A percentile compares a stretch with the other conserved stretches of the same genome.
Evolutionary conservation across 1,139 yeast species (phyloP).

Genomic region (Candida anutae): DNA sequence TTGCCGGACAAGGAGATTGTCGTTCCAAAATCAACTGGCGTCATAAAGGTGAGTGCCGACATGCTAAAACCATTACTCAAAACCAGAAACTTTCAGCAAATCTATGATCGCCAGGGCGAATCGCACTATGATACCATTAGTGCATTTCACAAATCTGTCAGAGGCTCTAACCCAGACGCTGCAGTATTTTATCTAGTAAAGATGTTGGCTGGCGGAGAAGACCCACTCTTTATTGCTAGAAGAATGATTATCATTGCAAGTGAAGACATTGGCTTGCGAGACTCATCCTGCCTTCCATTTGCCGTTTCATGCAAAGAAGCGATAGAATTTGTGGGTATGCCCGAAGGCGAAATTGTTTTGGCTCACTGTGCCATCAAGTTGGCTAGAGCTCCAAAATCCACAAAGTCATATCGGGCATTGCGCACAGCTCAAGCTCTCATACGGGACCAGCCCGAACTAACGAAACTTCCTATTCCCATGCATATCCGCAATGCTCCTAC

Average conservation of each 20-base stretch:
- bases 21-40: constrained; percentile 13
- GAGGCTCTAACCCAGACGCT: constrained; percentile 88
- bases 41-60: constrained; percentile 24
- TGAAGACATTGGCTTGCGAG: constrained; percentile 81
- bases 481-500: constrained; percentile 96
- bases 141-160: constrained; percentile 83
- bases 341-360: constrained; percentile 84
- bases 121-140: constrained; percentile 91
- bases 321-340: constrained; percentile 89
- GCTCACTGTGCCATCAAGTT: constrained; percentile 90
- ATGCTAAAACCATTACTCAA: constrained; percentile 32
- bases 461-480: constrained; percentile 59
- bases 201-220: constrained; percentile 91
- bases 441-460: constrained; percentile 53
- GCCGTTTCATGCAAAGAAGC: constrained; percentile 84
- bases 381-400: constrained; percentile 80
- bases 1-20: constrained; percentile 11
- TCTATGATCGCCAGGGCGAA: constrained; percentile 85
- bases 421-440: constrained; percentile 54
- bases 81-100: constrained; percentile 42
- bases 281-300: constrained; percentile 78
- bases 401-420: constrained; percentile 76
- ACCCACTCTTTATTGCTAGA: constrained; percentile 84
- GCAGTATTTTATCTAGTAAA: constrained; percentile 78
- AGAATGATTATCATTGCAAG: constrained; percentile 90